Percentiles rank a stretch among this genome's conserved stretches.
These are phyloP conservation scores for Phytophthora colocasiae DNA, from an alignment of 352 stramenopile genomes.

Conservation along the genomic window DNA sequence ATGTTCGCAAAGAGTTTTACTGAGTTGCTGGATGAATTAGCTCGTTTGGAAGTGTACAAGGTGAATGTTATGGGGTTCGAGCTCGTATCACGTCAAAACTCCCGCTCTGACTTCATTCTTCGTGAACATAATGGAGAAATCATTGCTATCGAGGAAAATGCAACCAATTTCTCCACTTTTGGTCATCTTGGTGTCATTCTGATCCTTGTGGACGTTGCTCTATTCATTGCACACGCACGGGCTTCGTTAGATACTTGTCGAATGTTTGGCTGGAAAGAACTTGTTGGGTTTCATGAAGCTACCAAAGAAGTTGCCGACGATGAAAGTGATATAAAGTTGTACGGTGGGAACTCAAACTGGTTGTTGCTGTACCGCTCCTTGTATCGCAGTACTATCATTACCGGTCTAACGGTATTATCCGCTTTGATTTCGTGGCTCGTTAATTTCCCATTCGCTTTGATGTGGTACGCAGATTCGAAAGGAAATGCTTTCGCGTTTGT, in stretches of 20 bases:
- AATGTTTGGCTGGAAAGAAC: constrained; percentile 40
- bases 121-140: constrained; percentile 28
- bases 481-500: constrained; percentile 42
- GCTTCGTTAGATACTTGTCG: constrained; percentile 43
- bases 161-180: constrained; percentile 62
- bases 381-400: constrained; percentile 51
- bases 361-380: constrained; percentile 59
- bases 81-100: constrained; percentile 59
- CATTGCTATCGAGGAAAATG: constrained; percentile 33
- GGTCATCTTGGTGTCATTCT: constrained; percentile 61
- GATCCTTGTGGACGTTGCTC: constrained; percentile 44
- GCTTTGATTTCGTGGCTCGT: constrained; percentile 59
- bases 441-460: constrained; percentile 50
- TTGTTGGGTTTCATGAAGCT: constrained; percentile 25
- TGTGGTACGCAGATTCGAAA: constrained; percentile 46
- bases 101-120: constrained; percentile 37
- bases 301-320: background rate
- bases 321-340: constrained; percentile 2
- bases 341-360: constrained; percentile 42
- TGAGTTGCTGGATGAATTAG: constrained; percentile 41
- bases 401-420: constrained; percentile 51
- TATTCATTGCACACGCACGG: constrained; percentile 39
- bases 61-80: constrained; percentile 63
- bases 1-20: constrained; percentile 44
- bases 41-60: constrained; percentile 55